phyloP scores from a whole-genome alignment of 1,284 basidiomycete species.

The Boletellus deceptivus region DNA sequence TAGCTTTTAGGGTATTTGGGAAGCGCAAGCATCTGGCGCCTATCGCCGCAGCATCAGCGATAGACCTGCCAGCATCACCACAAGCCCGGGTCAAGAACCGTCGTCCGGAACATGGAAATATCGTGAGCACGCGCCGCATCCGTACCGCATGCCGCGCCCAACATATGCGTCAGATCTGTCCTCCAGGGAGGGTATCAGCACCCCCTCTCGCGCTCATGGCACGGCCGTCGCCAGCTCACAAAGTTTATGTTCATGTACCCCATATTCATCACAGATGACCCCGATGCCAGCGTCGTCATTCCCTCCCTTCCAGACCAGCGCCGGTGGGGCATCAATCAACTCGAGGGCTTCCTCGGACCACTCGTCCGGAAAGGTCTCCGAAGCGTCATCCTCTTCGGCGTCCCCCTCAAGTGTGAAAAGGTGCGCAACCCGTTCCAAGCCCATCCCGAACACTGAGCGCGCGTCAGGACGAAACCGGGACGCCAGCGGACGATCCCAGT shows the following conservation, averaged over 20 bases:
- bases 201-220: constrained; percentile 83
- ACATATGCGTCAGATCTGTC: constrained; percentile 52
- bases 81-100: not conserved
- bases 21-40: too few relatives aligned
- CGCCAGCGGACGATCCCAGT: constrained; percentile 84
- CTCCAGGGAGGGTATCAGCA: constrained; percentile 93
- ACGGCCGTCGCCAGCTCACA: constrained; percentile 70
- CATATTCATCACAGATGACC: constrained; percentile 94
- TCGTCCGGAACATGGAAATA: constrained; percentile 21
- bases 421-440: constrained; percentile 40
- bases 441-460: constrained; percentile 1
- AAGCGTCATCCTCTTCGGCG: constrained; percentile 96
- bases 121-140: constrained; percentile 20
- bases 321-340: constrained; percentile 91
- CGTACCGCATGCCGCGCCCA: not conserved
- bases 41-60: too few relatives aligned
- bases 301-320: constrained; percentile 81
- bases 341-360: constrained; percentile 86
- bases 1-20: too few relatives aligned
- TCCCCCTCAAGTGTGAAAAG: constrained; percentile 83
- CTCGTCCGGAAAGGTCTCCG: constrained; percentile 87
- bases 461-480: constrained; percentile 75
- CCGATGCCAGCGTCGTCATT: constrained; percentile 78
- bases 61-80: too few relatives aligned
- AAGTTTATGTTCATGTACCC: constrained; percentile 98